Evolutionary conservation across 2,329 filamentous ascomycete species (phyloP), one percentile per base, ranked within the genome.

Genomic region (Fusarium sp.): DNA sequence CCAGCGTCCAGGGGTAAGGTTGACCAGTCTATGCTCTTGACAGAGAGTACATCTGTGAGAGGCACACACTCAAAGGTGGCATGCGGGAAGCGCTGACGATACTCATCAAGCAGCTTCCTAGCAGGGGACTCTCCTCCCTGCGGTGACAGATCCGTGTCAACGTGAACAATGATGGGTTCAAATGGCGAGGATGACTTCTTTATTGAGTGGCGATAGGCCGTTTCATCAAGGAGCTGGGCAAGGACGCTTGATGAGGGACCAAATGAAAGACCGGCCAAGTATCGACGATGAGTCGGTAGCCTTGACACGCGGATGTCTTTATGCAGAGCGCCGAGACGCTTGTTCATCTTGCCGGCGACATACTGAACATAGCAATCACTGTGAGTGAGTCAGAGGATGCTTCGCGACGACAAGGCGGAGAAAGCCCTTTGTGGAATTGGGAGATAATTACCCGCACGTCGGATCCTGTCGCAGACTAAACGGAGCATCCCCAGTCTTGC

Each of bases 191-290:
- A 86, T 4, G 88, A 87, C 71, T 88, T 89, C 64, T 87, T 89
- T 44, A 85, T 82, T 40, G 86, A 83, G 77, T 95, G 91, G 58
- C 85, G 86, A 69, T 86, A 83, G 49, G 91, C 83, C 75, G 93
- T 91, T 65, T 85, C 82, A 77, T 92, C 87, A 58, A 98, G 82
- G 20, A 97, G 84, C 73, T 95, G 87, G 29, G 97, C 83, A 44
- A 99, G 83, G 13, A 89, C 87, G 13, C 91, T 85, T 0, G 95
- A 98, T 1, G 92, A 96, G 1, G 91, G 83, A 0, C 96, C 95
- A 74, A 93, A 90, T 0, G 94, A 97, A 2, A 97, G 82, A 6
- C 93, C 93, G 18, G 97, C 82, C 16, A 97, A 82, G 51, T 97
- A 86, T 57, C 76, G 75, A 40, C 77, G 78, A 10, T 77, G 74